Conservation (phyloP, 331 rosid genomes). For the Telfairia occidentalis region DNA sequence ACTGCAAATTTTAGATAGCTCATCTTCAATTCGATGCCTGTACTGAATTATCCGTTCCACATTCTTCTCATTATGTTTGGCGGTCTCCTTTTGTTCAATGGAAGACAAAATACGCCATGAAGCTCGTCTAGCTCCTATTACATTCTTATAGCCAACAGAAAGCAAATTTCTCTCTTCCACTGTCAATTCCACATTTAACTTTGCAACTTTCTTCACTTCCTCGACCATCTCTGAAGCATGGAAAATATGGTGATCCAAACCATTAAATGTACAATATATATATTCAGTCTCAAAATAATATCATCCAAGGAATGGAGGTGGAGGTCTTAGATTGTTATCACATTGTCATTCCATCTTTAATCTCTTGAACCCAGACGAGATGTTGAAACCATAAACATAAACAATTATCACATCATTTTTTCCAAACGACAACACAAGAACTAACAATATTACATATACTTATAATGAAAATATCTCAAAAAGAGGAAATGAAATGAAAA, state of each 20-base stretch:
- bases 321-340: not conserved
- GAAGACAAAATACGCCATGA: constrained; percentile 39
- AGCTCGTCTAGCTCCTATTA: constrained; percentile 34
- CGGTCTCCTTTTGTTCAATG: constrained; percentile 34
- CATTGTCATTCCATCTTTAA: too few species aligned
- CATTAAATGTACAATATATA: not conserved
- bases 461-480: too few species aligned
- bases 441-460: too few species aligned
- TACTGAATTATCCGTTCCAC: constrained; percentile 27
- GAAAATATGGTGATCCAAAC: not conserved
- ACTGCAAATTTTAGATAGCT: constrained; percentile 26
- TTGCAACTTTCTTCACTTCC: constrained; percentile 28
- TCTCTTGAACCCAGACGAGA: too few species aligned
- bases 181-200: constrained; percentile 36
- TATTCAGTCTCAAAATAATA: not conserved
- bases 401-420: not conserved
- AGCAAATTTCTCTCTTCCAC: constrained; percentile 31
- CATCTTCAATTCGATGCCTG: constrained; percentile 33
- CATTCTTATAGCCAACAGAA: constrained; percentile 36
- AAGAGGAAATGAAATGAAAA: too few species aligned
- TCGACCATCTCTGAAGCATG: constrained; percentile 33
- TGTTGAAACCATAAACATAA: not conserved
- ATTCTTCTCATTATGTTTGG: constrained; percentile 27
- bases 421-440: too few species aligned
- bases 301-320: not conserved